phyloP scores from a whole-genome alignment of 345 rosid genomes.

The Streptanthus diversifolius region DNA sequence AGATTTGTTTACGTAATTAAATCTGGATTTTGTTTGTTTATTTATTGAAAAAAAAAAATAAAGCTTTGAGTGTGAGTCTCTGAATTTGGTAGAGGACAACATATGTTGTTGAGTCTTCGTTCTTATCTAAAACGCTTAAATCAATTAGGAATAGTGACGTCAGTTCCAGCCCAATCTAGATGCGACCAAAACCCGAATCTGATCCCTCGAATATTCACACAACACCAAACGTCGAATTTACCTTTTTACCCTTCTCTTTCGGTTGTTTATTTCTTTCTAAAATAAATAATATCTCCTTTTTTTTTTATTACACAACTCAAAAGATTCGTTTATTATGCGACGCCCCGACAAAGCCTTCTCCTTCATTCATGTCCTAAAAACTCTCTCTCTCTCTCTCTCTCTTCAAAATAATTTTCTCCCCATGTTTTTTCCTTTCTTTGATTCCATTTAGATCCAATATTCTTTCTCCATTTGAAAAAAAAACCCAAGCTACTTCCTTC shows the following conservation, averaged over 20 bases:
- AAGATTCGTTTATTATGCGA: slow-evolving; percentile 41
- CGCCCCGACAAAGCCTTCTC: slow-evolving; percentile 32
- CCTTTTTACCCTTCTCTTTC: slow-evolving; percentile 5
- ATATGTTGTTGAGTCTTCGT: slow-evolving; percentile 14
- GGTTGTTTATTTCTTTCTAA: not conserved
- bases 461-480: slow-evolving; percentile 23
- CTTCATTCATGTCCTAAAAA: not conserved
- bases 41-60: not conserved
- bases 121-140: slow-evolving; percentile 22
- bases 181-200: slow-evolving; percentile 32
- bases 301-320: not conserved
- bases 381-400: slow-evolving; percentile 6
- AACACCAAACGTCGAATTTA: not conserved
- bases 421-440: slow-evolving; percentile 53
- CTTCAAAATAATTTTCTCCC: not conserved
- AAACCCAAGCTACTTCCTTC: not conserved
- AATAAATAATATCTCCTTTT: not conserved
- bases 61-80: not conserved
- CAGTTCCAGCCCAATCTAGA: slow-evolving; percentile 24
- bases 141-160: slow-evolving; percentile 27
- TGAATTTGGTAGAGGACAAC: not conserved
- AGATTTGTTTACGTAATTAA: not conserved
- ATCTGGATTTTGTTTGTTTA: not conserved
- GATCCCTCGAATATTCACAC: slow-evolving; percentile 35
- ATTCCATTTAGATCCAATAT: slow-evolving; percentile 73